Evolutionary conservation across 805 yeast genomes (phyloP), one percentile per base, ranked within the genome.

Genomic region (Yarrowia sp.): DNA sequence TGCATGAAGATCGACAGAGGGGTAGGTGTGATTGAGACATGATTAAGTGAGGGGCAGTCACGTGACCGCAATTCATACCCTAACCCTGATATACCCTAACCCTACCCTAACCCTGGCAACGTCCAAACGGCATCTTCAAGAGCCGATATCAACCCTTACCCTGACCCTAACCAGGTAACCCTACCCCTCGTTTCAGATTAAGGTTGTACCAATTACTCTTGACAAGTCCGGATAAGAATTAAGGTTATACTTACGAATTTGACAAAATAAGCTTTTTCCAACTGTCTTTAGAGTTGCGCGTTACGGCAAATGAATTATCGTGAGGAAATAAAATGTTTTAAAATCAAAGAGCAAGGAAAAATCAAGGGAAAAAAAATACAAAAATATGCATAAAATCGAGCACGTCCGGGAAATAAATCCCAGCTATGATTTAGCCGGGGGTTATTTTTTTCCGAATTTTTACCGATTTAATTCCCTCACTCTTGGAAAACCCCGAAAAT

Each of bases 171-270:
- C 28, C 3, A 22, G 28, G 28, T 3, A 22, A 22, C 51, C 51
- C 51, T 31, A 45, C 51, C 51, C 51, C 51, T 45, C 51, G 51
- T 45, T 45, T 45, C 51, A 45, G 10, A 31, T 45, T 45, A 45
- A 22, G 15, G 51, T 45, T 45, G 35, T 11, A 7, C 33, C 48
- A 43, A 43, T 43, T 22, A 43, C 8, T 9, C 44, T 43, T 43
- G 15, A 9, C 48, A 13, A 14, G 48, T 13, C 51, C 51, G 51
- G 51, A 45, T 45, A 45, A 45, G 51, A 22, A n/a, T 45, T 45
- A 31, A 45, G 51, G 51, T 45, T 45, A 45, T 9, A 31, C 51
- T 45, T 45, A 45, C 51, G 51, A 45, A 31, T 31, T 45, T 22
- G 28, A 13, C 22, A 31, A 8, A 31, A 31, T 8, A 14, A 31